A percentile compares a stretch with the other conserved stretches of the same genome.
Conservation (phyloP, 495 filamentous ascomycete species). For the Hyphodiscus hymeniophilus region DNA sequence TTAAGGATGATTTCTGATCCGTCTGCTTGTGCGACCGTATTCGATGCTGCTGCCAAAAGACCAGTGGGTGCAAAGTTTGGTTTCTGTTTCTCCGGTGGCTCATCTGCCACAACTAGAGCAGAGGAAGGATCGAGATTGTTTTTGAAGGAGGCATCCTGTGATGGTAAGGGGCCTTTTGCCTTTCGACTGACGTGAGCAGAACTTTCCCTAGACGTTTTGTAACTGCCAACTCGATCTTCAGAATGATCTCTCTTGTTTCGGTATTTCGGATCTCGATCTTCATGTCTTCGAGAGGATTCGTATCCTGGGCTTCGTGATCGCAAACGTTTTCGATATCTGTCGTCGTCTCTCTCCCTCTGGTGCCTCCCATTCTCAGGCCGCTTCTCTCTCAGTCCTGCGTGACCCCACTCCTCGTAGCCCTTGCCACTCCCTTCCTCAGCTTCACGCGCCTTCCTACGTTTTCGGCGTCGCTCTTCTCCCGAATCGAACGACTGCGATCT, state of each 20-base stretch:
- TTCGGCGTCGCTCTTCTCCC: conserved; percentile 16
- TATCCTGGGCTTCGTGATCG: conserved; percentile 17
- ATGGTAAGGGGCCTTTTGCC: conserved; percentile 54
- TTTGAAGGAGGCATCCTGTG: conserved; percentile 62
- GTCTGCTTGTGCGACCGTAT: conserved; percentile 63
- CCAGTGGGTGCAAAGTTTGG: conserved; percentile 81
- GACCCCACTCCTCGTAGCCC: background rate
- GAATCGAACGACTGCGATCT: conserved; percentile 16
- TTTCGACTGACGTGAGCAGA: conserved; percentile 20
- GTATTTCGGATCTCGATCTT: conserved; percentile 13
- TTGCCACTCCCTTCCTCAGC: background rate
- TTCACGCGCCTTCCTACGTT: conserved; percentile 14
- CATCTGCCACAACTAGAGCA: conserved; percentile 14
- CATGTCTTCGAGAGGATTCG: conserved; percentile 10
- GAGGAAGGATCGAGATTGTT: conserved; percentile 31
- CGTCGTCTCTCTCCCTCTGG: conserved; percentile 7
- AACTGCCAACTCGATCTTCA: conserved; percentile 10
- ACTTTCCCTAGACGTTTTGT: conserved; percentile 17
- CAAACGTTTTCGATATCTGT: conserved; percentile 16
- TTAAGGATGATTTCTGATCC: conserved; percentile 70
- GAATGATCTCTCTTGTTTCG: conserved; percentile 15
- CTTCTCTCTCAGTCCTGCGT: background rate
- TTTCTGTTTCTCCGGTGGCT: conserved; percentile 66
- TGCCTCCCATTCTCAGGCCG: background rate
- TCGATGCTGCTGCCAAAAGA: conserved; percentile 78